Conservation (phyloP, 306 rosid genomes). For the Quercus wislizeni region DNA sequence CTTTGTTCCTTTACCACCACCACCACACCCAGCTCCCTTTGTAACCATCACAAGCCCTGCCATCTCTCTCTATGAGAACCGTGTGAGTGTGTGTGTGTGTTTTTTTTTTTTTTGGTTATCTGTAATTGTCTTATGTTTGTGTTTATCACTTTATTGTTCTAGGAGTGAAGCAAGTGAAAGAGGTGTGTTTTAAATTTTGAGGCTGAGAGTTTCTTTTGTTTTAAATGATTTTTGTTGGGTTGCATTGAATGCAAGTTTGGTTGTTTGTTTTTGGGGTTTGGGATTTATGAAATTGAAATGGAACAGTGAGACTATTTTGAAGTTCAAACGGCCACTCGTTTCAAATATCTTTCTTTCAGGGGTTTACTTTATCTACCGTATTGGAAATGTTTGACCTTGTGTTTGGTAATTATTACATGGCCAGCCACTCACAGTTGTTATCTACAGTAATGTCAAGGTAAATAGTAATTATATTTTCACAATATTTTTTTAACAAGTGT, state of each 20-base stretch:
- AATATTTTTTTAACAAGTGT: no score
- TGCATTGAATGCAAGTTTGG: conserved; percentile 46
- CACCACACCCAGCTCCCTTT: conserved; percentile 62
- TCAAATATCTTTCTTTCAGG: conserved; percentile 39
- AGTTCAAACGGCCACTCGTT: conserved; percentile 73
- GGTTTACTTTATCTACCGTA: conserved; percentile 16
- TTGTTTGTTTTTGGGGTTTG: conserved; percentile 1
- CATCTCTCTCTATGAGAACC: conserved; percentile 37
- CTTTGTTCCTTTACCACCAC: conserved; percentile 31
- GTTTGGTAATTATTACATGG: conserved; percentile 7
- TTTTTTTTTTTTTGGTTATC: neutral
- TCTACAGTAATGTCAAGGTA: no score
- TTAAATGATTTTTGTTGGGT: conserved; percentile 41
- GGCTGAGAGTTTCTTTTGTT: conserved; percentile 20
- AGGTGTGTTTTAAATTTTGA: neutral
- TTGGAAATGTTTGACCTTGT: conserved; percentile 7
- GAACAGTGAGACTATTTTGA: neutral
- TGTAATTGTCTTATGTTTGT: neutral
- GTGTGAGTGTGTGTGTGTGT: no score
- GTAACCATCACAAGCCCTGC: conserved; percentile 73
- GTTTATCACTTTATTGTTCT: neutral
- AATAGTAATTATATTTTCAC: no score
- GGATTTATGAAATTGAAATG: no score
- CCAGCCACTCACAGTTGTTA: conserved; percentile 14
- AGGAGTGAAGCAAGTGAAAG: neutral